Conservation (phyloP, 108 stramenopile genomes). For the Nitzschia sp. region DNA sequence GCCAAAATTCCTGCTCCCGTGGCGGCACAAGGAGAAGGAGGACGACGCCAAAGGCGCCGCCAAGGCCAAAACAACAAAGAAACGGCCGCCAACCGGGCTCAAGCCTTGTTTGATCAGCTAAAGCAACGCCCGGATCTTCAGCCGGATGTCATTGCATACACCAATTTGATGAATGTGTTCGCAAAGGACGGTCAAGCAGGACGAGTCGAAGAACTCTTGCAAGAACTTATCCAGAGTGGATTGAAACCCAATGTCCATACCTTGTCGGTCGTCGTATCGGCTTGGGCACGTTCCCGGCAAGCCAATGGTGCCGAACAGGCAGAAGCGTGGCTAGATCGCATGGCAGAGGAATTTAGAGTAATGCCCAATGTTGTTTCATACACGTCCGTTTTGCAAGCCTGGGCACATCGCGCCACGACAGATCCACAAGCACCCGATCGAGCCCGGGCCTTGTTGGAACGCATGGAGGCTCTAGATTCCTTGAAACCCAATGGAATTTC, state of each 20-base stretch:
- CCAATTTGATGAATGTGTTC: conserved; percentile 36
- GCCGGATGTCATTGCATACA: conserved; percentile 61
- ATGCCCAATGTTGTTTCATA: conserved; percentile 52
- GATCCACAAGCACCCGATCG: conserved; percentile 20
- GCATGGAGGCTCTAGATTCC: conserved; percentile 1
- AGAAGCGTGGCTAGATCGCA: conserved; percentile 37
- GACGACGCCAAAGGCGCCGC: conserved; percentile 5
- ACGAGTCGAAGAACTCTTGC: conserved; percentile 18
- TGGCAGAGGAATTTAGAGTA: conserved; percentile 50
- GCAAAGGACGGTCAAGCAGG: conserved; percentile 15
- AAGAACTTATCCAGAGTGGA: conserved; percentile 8
- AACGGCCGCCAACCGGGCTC: conserved; percentile 29
- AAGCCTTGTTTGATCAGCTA: conserved; percentile 39
- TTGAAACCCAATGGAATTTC: conserved; percentile 30
- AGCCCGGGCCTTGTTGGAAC: conserved; percentile 10
- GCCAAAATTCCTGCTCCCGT: conserved; percentile 15
- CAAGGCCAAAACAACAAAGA: conserved; percentile 3
- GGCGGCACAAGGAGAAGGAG: background rate
- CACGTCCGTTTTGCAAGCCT: conserved; percentile 72
- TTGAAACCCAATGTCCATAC: conserved; percentile 22
- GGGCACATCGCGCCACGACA: conserved; percentile 31
- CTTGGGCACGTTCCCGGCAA: conserved; percentile 31
- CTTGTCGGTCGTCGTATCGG: conserved; percentile 68
- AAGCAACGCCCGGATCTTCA: background rate
- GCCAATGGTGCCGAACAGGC: conserved; percentile 23